These are phyloP conservation scores for Curvularia verruculosa DNA, from an alignment of 2,329 filamentous ascomycete genomes.

Conservation along the genomic window DNA sequence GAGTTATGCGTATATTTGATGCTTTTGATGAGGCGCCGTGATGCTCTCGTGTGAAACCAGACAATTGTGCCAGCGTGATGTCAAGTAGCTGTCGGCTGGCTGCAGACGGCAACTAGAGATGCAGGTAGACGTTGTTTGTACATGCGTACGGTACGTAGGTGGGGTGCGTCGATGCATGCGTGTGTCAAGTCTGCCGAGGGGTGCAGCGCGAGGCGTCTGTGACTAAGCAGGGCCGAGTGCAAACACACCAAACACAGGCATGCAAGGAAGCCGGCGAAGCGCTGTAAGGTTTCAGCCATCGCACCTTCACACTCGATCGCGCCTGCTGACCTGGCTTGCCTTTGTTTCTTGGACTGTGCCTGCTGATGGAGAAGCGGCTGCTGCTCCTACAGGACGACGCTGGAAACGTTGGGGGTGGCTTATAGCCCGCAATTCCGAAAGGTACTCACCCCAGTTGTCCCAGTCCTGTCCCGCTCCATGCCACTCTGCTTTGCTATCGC, in stretches of 20 bases:
- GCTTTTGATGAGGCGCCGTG: not conserved
- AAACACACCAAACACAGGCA: conserved; percentile 19
- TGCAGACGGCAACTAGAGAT: not conserved
- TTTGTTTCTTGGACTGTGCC: conserved; percentile 28
- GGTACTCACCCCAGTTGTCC: conserved; percentile 23
- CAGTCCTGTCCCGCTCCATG: conserved; percentile 26
- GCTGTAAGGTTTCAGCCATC: conserved; percentile 17
- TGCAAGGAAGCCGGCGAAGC: conserved; percentile 15
- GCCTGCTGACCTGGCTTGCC: conserved; percentile 19
- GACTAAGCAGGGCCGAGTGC: conserved; percentile 6
- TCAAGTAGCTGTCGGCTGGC: not conserved
- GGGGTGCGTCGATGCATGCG: not conserved
- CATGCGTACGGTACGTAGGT: no score
- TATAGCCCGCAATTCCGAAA: conserved; percentile 31
- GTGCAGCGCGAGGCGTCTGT: not conserved
- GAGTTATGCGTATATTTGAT: conserved; percentile 6
- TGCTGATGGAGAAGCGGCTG: conserved; percentile 46
- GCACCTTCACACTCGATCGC: conserved; percentile 23
- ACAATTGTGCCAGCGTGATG: not conserved
- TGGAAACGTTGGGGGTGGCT: conserved; percentile 43
- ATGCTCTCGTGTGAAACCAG: not conserved
- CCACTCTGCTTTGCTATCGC: conserved; percentile 29
- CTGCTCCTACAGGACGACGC: conserved; percentile 42
- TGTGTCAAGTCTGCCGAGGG: not conserved
- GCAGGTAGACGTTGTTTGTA: not conserved